Conservation (phyloP, 2,329 filamentous ascomycete species). For the Huntiella moniliformis region DNA sequence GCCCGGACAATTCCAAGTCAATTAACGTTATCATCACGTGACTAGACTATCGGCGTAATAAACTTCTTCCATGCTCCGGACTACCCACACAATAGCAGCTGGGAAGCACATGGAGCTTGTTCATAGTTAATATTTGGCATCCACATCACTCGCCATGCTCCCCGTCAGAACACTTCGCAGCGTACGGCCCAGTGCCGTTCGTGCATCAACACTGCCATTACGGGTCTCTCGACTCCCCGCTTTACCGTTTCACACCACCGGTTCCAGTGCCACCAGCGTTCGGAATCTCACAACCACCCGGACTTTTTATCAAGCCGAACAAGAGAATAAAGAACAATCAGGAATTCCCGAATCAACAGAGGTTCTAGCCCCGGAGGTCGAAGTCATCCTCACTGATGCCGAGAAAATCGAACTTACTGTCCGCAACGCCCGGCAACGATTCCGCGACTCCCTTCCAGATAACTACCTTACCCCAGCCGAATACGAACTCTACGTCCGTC, state of each 20-base stretch:
- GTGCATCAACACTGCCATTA: background rate
- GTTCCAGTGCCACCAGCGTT: no score
- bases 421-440: constrained; percentile 52
- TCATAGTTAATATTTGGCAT: background rate
- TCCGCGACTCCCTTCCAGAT: constrained; percentile 58
- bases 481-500: constrained; percentile 53
- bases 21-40: constrained; percentile 9
- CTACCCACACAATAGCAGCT: background rate
- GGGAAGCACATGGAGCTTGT: no score
- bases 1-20: background rate
- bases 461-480: constrained; percentile 53
- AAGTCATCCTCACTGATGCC: background rate
- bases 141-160: constrained; percentile 1
- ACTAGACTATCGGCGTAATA: constrained; percentile 1
- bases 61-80: constrained; percentile 1
- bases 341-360: background rate
- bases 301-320: background rate
- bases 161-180: background rate
- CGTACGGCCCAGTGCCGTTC: background rate
- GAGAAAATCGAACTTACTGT: constrained; percentile 42
- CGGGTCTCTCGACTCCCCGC: background rate
- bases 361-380: background rate
- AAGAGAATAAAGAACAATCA: background rate
- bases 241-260: no score
- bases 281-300: background rate